These are phyloP conservation scores for Suzukiozyma palmioleophila DNA, from an alignment of 1,139 yeast species.

Conservation along the genomic window DNA sequence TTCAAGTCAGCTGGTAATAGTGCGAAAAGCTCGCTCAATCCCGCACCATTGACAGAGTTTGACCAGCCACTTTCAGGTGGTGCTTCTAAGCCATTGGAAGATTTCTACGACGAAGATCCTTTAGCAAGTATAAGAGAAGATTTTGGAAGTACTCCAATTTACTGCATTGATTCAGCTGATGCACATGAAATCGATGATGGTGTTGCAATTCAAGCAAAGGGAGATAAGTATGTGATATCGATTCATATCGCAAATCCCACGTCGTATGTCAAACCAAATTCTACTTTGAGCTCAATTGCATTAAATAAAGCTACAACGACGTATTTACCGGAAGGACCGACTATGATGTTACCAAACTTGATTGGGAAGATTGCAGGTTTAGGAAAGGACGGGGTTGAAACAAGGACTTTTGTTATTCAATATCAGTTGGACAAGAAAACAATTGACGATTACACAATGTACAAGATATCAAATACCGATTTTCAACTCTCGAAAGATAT, in stretches of 20 bases:
- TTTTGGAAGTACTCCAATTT: slow-evolving; percentile 50
- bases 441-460: slow-evolving; percentile 21
- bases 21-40: background rate
- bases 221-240: slow-evolving; percentile 41
- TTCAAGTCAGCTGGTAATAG: background rate
- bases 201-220: slow-evolving; percentile 49
- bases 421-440: slow-evolving; percentile 23
- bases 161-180: slow-evolving; percentile 75
- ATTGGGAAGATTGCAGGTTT: slow-evolving; percentile 55
- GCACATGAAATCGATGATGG: slow-evolving; percentile 97
- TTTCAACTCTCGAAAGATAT: slow-evolving; percentile 9
- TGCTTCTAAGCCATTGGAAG: slow-evolving; percentile 10
- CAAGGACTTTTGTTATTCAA: slow-evolving; percentile 38
- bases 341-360: slow-evolving; percentile 65
- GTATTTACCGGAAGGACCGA: slow-evolving; percentile 64
- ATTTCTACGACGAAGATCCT: slow-evolving; percentile 34
- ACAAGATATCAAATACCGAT: slow-evolving; percentile 15
- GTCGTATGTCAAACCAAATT: slow-evolving; percentile 48
- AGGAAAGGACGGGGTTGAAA: slow-evolving; percentile 40
- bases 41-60: background rate
- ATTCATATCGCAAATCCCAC: slow-evolving; percentile 90
- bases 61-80: background rate
- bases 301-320: slow-evolving; percentile 61
- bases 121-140: slow-evolving; percentile 26
- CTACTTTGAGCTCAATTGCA: slow-evolving; percentile 56